phyloP scores from a whole-genome alignment of 2,329 filamentous ascomycete species.

The Aureobasidium namibiae region DNA sequence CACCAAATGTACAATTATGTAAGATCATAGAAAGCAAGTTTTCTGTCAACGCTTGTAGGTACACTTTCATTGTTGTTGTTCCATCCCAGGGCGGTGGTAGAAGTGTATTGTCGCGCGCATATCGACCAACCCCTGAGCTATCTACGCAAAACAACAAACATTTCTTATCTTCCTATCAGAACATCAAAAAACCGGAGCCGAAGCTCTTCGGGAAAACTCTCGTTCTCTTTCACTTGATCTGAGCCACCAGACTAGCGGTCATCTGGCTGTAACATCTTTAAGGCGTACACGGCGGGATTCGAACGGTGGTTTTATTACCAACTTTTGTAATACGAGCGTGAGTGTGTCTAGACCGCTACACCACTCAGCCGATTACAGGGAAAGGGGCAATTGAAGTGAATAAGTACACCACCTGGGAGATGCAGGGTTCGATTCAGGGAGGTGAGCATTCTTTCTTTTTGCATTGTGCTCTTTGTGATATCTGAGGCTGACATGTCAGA shows the following conservation, averaged over 20 bases:
- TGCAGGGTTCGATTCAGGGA: not conserved
- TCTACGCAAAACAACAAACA: not conserved
- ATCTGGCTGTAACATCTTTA: not conserved
- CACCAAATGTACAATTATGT: not conserved
- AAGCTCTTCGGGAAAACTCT: not conserved
- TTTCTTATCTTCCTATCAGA: not conserved
- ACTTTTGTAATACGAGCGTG: not conserved
- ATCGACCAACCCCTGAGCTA: not conserved
- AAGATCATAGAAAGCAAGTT: not conserved
- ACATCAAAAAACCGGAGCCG: not conserved
- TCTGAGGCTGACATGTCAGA: not conserved
- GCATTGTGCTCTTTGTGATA: not conserved
- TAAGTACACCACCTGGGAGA: not conserved
- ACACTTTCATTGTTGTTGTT: not conserved
- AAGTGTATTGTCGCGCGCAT: not conserved
- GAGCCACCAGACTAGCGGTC: not conserved
- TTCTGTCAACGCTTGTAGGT: not conserved
- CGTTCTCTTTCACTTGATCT: not conserved
- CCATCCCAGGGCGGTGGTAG: not conserved
- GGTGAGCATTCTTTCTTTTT: not conserved
- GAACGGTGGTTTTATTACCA: not conserved
- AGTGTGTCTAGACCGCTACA: not conserved
- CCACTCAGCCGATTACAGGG: not conserved
- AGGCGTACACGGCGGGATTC: not conserved
- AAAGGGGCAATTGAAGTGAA: not conserved